phyloP scores from a whole-genome alignment of 1,284 basidiomycete genomes.

The Ceratobasidium sp. region DNA sequence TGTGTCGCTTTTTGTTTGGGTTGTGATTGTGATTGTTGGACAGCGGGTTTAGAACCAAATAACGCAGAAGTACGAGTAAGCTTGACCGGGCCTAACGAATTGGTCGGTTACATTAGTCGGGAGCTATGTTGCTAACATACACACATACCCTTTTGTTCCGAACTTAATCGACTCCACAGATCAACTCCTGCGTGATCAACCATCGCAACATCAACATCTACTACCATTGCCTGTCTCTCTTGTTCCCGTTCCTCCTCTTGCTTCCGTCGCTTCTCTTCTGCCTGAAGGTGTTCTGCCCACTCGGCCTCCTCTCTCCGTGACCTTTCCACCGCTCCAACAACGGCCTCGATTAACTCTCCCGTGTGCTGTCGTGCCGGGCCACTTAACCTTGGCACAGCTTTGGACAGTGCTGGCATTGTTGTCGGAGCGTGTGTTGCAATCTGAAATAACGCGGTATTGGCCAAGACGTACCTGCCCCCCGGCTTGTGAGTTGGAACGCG shows the following conservation, averaged over 20 bases:
- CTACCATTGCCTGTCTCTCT: background rate
- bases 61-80: conserved; percentile 22
- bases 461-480: conserved; percentile 11
- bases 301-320: background rate
- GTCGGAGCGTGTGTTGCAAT: conserved; percentile 36
- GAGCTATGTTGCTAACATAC: background rate
- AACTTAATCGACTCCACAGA: conserved; percentile 21
- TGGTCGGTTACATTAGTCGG: background rate
- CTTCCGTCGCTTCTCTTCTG: conserved; percentile 3
- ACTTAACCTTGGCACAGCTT: conserved; percentile 26
- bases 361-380: conserved; percentile 16
- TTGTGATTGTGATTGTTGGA: background rate
- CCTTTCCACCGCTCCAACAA: background rate
- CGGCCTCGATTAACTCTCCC: conserved; percentile 21
- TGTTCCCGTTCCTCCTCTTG: background rate
- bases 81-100: background rate
- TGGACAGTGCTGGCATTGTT: conserved; percentile 19
- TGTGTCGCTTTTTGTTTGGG: conserved; percentile 29
- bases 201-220: background rate
- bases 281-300: conserved; percentile 3
- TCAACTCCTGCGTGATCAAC: background rate
- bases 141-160: conserved; percentile 4
- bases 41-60: conserved; percentile 20
- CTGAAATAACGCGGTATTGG: conserved; percentile 37
- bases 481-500: background rate